Conservation (phyloP, 73 alveolate species). For the Paramecium sexaurelia region DNA sequence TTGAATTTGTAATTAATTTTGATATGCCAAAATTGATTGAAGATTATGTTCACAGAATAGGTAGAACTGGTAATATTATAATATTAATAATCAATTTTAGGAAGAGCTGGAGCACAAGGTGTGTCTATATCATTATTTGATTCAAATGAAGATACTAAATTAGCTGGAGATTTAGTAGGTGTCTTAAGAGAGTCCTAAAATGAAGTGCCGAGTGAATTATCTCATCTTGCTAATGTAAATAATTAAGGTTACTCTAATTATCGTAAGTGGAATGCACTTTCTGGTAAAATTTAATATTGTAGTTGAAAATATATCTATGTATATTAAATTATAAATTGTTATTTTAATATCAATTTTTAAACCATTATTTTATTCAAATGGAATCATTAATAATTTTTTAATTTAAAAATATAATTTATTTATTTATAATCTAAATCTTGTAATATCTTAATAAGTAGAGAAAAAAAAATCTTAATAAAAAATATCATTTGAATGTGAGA, state of each 20-base stretch:
- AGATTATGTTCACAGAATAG: slow-evolving; percentile 91
- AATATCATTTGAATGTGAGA: too few species aligned
- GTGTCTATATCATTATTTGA: slow-evolving; percentile 76
- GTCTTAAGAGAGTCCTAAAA: slow-evolving; percentile 17
- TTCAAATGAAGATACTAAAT: slow-evolving; percentile 37
- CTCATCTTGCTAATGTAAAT: neutral
- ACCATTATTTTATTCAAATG: too few species aligned
- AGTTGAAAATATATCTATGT: neutral
- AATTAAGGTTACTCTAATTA: neutral
- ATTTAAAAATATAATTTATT: too few species aligned
- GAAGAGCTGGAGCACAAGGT: slow-evolving; percentile 89
- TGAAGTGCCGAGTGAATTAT: neutral
- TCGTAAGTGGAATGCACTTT: slow-evolving; percentile 42
- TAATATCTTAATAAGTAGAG: too few species aligned
- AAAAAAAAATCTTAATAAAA: too few species aligned
- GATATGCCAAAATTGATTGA: slow-evolving; percentile 87
- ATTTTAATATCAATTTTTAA: neutral
- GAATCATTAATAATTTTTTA: too few species aligned
- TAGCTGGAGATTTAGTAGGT: slow-evolving; percentile 48
- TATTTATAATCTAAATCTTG: too few species aligned
- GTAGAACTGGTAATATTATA: slow-evolving; percentile 81
- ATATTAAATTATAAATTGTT: neutral
- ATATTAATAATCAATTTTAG: neutral
- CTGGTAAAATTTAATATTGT: neutral
- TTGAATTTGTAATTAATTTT: slow-evolving; percentile 83